These are phyloP conservation scores for Naegleria lovaniensis DNA, from an alignment of 208 protist species.

Conservation along the genomic window DNA sequence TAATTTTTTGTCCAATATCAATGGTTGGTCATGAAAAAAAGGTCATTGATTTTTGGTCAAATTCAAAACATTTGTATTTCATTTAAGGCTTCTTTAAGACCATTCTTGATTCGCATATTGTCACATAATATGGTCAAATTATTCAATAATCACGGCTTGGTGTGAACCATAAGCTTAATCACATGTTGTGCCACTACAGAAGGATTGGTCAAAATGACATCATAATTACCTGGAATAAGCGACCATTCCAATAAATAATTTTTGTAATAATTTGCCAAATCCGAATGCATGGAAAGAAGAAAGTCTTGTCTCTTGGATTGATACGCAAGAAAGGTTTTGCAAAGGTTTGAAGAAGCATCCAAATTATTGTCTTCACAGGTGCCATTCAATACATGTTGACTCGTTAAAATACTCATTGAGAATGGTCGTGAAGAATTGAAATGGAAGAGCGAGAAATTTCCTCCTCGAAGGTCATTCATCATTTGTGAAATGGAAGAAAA, in stretches of 20 bases:
- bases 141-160: no score
- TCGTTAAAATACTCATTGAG: neutral
- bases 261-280: neutral
- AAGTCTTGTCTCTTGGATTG: neutral
- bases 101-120: no score
- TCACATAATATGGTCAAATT: no score
- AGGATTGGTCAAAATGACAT: neutral
- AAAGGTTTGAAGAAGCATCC: neutral
- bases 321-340: neutral
- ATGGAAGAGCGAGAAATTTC: no score
- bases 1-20: no score
- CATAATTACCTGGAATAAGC: neutral
- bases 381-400: neutral
- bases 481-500: neutral
- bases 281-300: neutral
- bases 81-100: no score
- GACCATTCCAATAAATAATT: neutral
- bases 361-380: neutral
- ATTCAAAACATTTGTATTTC: no score
- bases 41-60: no score
- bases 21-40: no score
- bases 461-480: neutral
- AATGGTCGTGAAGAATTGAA: neutral
- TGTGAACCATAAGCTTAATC: neutral
- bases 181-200: neutral